A percentile compares a stretch with the other conserved stretches of the same genome.
phyloP scores from a whole-genome alignment of 306 rosid species.

The Vachellia collinsii region DNA sequence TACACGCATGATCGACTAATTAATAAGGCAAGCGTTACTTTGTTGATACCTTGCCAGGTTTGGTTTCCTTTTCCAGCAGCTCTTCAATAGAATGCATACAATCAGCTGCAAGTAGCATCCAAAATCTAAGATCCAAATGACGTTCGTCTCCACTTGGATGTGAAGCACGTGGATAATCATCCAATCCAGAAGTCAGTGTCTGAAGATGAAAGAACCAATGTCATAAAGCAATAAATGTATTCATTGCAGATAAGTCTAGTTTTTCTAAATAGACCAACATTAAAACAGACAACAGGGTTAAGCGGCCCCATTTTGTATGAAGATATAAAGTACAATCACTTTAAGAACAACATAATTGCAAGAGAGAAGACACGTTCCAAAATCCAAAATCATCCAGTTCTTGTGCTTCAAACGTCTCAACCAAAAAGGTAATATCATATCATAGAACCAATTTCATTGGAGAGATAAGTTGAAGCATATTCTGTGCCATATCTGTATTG shows the following conservation, averaged over 20 bases:
- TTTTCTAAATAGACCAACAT: conserved; percentile 25
- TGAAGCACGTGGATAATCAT: conserved; percentile 97
- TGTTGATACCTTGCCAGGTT: conserved; percentile 56
- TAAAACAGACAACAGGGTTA: conserved; percentile 18
- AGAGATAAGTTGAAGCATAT: conserved; percentile 21
- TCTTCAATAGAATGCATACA: conserved; percentile 78
- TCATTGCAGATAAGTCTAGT: conserved; percentile 23
- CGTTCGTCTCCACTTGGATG: conserved; percentile 90
- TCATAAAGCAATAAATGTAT: conserved; percentile 31
- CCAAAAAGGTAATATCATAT: conserved; percentile 18
- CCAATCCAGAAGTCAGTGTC: conserved; percentile 92
- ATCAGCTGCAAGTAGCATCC: conserved; percentile 97
- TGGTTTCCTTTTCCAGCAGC: conserved; percentile 55
- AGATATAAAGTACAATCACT: neutral
- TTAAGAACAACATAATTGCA: conserved; percentile 32
- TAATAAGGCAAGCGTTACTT: conserved; percentile 7
- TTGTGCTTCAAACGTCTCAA: conserved; percentile 12
- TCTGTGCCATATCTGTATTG: conserved; percentile 16
- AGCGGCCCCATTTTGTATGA: conserved; percentile 11
- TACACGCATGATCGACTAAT: neutral
- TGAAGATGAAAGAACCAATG: conserved; percentile 47
- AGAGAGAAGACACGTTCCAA: conserved; percentile 26
- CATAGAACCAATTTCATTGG: conserved; percentile 13
- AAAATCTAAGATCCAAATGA: conserved; percentile 91
- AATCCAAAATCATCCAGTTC: conserved; percentile 19